Conservation (phyloP, 1,139 yeast species). For the Suhomyces wounanorum region DNA sequence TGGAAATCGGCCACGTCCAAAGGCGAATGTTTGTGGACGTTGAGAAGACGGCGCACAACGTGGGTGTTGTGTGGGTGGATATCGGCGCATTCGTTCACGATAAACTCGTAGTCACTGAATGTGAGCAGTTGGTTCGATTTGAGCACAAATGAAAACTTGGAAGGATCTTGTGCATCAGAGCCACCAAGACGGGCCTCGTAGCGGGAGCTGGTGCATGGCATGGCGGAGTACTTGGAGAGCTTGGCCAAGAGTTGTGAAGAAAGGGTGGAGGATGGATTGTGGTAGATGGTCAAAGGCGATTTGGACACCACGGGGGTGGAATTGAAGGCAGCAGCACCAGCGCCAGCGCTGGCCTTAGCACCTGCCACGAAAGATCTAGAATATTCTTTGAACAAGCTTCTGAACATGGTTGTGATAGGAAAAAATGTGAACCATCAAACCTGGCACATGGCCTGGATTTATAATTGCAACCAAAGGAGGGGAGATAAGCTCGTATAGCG, state of each 20-base stretch:
- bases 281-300: conserved; percentile 33
- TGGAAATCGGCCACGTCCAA: conserved; percentile 24
- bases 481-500: conserved; percentile 14
- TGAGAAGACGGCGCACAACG: conserved; percentile 25
- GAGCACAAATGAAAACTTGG: conserved; percentile 29
- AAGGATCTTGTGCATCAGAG: conserved; percentile 6
- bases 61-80: conserved; percentile 48
- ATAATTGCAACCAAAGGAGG: conserved; percentile 15
- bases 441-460: not conserved
- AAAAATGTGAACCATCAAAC: not conserved
- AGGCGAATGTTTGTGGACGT: conserved; percentile 14
- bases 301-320: conserved; percentile 5
- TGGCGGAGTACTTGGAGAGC: conserved; percentile 23
- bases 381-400: conserved; percentile 12
- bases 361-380: conserved; percentile 10
- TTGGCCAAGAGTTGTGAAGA: conserved; percentile 30
- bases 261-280: conserved; percentile 29
- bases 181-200: conserved; percentile 7
- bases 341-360: conserved; percentile 9
- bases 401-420: conserved; percentile 13
- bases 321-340: conserved; percentile 4
- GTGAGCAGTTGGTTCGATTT: conserved; percentile 29
- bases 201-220: conserved; percentile 26
- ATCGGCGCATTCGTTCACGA: conserved; percentile 39
- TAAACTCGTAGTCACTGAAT: conserved; percentile 35